Evolutionary conservation across 441 rosid species (phyloP).

Genomic region (Biscutella laevigata): DNA sequence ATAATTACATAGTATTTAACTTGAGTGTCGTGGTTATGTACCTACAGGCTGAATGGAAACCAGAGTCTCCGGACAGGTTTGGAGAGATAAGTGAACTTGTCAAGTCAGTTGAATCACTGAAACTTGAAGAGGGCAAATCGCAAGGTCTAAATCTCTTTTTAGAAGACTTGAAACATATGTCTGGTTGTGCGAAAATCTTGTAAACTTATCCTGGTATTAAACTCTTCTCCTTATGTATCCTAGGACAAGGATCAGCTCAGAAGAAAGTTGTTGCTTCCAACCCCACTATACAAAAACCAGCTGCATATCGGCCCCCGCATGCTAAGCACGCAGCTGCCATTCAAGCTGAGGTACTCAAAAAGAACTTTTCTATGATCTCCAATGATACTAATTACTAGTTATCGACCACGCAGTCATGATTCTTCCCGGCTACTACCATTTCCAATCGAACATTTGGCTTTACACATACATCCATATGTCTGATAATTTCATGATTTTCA

Average conservation of each 20-base stretch:
- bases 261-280: constrained; percentile 34
- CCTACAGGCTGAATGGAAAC: constrained; percentile 84
- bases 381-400: not conserved
- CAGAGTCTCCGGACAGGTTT: constrained; percentile 60
- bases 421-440: not conserved
- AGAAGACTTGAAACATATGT: not conserved
- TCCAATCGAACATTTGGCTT: not conserved
- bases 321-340: constrained; percentile 70
- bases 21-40: not conserved
- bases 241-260: constrained; percentile 62
- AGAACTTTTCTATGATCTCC: not conserved
- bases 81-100: constrained; percentile 60
- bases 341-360: constrained; percentile 66
- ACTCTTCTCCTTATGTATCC: not conserved
- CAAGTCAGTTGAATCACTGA: constrained; percentile 53
- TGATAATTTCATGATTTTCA: constrained; percentile 29
- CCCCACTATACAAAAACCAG: constrained; percentile 58
- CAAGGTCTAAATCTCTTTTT: constrained; percentile 40
- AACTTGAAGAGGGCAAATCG: constrained; percentile 49
- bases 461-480: not conserved
- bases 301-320: constrained; percentile 89
- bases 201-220: constrained; percentile 1
- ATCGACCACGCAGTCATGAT: not conserved
- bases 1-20: not conserved
- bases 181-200: not conserved